A percentile compares a stretch with the other conserved stretches of the same genome.
Evolutionary conservation across 2,329 filamentous ascomycete genomes (phyloP).

Genomic region (Orbilia ellipsospora): DNA sequence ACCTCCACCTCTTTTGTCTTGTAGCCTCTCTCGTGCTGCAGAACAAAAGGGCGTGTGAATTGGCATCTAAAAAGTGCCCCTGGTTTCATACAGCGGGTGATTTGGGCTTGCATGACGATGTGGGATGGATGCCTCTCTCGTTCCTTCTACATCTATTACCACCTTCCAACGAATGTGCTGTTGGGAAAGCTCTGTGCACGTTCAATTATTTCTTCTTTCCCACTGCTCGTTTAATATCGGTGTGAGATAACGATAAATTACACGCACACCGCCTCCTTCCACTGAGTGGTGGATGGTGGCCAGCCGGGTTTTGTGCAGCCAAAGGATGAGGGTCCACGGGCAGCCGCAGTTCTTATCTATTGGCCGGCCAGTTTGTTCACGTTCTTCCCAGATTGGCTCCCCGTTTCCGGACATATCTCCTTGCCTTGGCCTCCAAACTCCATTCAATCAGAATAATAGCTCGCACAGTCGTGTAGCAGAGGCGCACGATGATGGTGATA

Average conservation of each 20-base stretch:
- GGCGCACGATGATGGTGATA: slow-evolving; percentile 7
- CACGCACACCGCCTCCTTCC: slow-evolving; percentile 8
- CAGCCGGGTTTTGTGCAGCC: slow-evolving; percentile 19
- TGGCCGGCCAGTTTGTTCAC: slow-evolving; percentile 40
- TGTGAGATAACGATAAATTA: too few relatives aligned
- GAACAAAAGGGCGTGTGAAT: slow-evolving; percentile 29
- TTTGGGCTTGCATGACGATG: slow-evolving; percentile 52
- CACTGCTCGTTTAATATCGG: too few relatives aligned
- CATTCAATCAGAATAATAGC: background rate
- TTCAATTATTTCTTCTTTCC: too few relatives aligned
- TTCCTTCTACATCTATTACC: background rate
- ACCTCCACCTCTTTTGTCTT: background rate
- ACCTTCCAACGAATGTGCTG: background rate
- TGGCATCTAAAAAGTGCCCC: slow-evolving; percentile 43
- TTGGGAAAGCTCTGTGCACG: too few relatives aligned
- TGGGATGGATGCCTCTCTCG: slow-evolving; percentile 13
- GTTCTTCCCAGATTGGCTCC: slow-evolving; percentile 37
- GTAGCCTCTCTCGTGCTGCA: background rate
- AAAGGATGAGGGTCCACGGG: slow-evolving; percentile 43
- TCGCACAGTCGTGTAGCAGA: slow-evolving; percentile 18
- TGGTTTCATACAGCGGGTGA: slow-evolving; percentile 55
- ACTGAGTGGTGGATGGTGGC: slow-evolving; percentile 11
- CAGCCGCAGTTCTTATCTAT: slow-evolving; percentile 53
- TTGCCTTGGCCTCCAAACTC: slow-evolving; percentile 5
- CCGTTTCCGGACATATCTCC: slow-evolving; percentile 6